A percentile compares a stretch with the other conserved stretches of the same genome.
These are phyloP conservation scores for Rusavskia elegans DNA, from an alignment of 495 filamentous ascomycete species.

Conservation along the genomic window DNA sequence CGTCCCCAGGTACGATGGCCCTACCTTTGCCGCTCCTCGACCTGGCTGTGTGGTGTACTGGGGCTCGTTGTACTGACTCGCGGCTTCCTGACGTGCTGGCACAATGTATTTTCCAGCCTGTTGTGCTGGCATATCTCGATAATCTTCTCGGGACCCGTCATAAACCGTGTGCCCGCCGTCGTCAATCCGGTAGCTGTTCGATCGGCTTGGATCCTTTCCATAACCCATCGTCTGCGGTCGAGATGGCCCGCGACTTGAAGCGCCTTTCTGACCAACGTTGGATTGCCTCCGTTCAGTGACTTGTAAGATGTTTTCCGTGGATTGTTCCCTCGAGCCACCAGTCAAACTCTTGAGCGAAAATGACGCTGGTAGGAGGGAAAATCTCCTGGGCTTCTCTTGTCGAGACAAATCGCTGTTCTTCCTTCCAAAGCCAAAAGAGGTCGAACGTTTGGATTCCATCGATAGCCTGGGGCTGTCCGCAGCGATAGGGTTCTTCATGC, in stretches of 20 bases:
- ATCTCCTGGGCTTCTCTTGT: constrained; percentile 45
- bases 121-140: constrained; percentile 1
- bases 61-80: constrained; percentile 1
- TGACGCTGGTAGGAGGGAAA: constrained; percentile 63
- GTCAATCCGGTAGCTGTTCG: constrained; percentile 7
- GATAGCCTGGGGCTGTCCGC: constrained; percentile 50
- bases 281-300: constrained; percentile 12
- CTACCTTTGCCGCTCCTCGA: neutral
- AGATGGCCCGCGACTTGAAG: constrained; percentile 7
- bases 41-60: constrained; percentile 6
- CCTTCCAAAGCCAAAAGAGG: constrained; percentile 49
- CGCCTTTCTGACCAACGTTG: constrained; percentile 4
- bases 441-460: constrained; percentile 66
- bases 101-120: constrained; percentile 6
- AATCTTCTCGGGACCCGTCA: constrained; percentile 10
- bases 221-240: constrained; percentile 13
- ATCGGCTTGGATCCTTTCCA: constrained; percentile 4
- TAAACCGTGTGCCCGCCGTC: constrained; percentile 1
- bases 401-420: constrained; percentile 33
- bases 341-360: constrained; percentile 49
- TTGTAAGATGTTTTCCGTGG: constrained; percentile 6
- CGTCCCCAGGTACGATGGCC: constrained; percentile 10
- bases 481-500: constrained; percentile 49
- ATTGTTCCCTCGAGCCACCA: constrained; percentile 18
- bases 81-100: neutral